Evolutionary conservation across 2,329 filamentous ascomycete species (phyloP).

Genomic region (Paraconiothyrium brasiliense): DNA sequence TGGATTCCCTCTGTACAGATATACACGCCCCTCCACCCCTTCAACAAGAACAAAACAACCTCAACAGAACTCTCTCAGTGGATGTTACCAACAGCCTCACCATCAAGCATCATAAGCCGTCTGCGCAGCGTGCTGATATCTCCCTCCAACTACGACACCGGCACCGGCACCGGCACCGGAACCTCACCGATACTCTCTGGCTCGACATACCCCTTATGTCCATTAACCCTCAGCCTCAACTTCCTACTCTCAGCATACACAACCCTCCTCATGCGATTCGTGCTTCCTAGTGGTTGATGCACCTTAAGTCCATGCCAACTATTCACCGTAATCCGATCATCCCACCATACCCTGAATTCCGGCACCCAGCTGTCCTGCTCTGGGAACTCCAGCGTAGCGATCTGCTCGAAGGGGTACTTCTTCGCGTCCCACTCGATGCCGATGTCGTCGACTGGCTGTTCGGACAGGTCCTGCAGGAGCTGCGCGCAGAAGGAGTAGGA

Average conservation of each 20-base stretch:
- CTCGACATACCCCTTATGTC: conserved; percentile 52
- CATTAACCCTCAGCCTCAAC: conserved; percentile 51
- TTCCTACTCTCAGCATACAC: conserved; percentile 55
- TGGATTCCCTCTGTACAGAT: no score
- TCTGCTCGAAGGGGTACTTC: conserved; percentile 59
- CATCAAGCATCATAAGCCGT: conserved; percentile 24
- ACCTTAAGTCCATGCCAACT: conserved; percentile 52
- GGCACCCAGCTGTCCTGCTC: conserved; percentile 53
- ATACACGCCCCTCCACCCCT: no score
- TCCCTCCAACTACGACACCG: conserved; percentile 24
- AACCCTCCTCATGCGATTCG: conserved; percentile 52
- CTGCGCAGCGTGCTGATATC: conserved; percentile 29
- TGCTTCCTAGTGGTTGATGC: conserved; percentile 52
- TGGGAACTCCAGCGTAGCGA: conserved; percentile 54
- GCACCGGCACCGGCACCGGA: conserved; percentile 36
- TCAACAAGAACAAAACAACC: background rate
- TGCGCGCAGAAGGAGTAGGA: conserved; percentile 55
- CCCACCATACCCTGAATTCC: conserved; percentile 53
- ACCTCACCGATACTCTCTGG: conserved; percentile 49
- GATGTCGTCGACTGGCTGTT: conserved; percentile 51
- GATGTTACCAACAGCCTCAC: background rate
- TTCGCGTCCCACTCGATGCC: conserved; percentile 57
- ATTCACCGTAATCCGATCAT: conserved; percentile 52
- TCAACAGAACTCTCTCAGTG: background rate
- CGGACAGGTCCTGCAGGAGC: conserved; percentile 56